phyloP scores from a whole-genome alignment of 306 rosid species.

The Castanea mollissima region DNA sequence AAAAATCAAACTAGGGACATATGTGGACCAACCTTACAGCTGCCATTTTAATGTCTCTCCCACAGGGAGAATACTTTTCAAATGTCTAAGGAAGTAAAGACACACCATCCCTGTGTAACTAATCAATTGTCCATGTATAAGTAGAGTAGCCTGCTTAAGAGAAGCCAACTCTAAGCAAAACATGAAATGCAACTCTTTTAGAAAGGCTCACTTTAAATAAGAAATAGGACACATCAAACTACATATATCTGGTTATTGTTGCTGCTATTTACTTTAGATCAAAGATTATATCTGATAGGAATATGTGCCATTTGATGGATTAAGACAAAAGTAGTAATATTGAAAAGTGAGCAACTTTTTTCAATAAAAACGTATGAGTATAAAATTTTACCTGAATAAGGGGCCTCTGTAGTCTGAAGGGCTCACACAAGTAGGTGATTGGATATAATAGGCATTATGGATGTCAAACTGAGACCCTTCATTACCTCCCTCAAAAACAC shows the following conservation, averaged over 20 bases:
- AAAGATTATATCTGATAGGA: background rate
- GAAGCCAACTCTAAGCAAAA: background rate
- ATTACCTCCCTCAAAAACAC: slow-evolving; percentile 27
- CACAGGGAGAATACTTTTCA: background rate
- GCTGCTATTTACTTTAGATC: background rate
- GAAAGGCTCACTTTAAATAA: background rate
- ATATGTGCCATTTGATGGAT: background rate
- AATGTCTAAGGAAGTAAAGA: background rate
- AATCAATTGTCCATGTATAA: no score
- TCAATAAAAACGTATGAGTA: background rate
- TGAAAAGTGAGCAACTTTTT: background rate
- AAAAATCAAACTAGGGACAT: background rate
- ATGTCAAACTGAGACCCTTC: slow-evolving; percentile 42
- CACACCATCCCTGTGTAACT: background rate
- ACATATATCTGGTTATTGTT: background rate
- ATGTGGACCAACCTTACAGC: background rate
- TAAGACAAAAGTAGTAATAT: background rate
- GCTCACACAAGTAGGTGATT: slow-evolving; percentile 23
- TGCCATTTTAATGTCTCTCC: background rate
- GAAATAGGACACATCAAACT: background rate
- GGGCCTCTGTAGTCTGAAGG: slow-evolving; percentile 40
- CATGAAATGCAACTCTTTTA: background rate
- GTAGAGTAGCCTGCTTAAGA: background rate
- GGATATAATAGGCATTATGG: slow-evolving; percentile 45
- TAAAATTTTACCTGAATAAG: slow-evolving; percentile 33